Evolutionary conservation across 2,329 filamentous ascomycete genomes (phyloP), one percentile per base, ranked within the genome.

Genomic region (Thermoascus crustaceus): DNA sequence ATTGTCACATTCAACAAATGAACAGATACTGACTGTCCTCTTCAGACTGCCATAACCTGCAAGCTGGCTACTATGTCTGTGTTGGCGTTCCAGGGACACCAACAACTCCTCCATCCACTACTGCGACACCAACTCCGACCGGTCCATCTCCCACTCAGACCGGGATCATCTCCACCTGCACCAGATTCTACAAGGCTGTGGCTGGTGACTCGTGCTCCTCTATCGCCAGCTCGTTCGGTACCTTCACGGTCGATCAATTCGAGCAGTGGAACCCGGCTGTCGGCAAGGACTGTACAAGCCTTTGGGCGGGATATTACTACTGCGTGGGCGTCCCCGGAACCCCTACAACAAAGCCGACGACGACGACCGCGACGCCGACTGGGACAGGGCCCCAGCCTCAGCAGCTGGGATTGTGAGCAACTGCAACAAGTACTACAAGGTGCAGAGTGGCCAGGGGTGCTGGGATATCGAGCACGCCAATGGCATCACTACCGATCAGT

Each of bases 261-360:
- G 30, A 34, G 2, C 30, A 32, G 4, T 54, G 49, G 48, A 53
- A 51, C 43, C 44, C 48, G 2, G 41, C 37, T 1, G 45, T 51
- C 2, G 45, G 44, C 7, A 17, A 22, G 3, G 36, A 40, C 19
- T 55, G 52, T 36, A 20, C 34, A 1, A 37, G 30, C 10, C 26
- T 55, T 11, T 42, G 45, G 39, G 17, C 27, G n/a, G 48, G 40
- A 4, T 48, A 50, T 21, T 48, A 43, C 30, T 46, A 48, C 20
- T 54, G 52, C 26, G 43, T 51, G 3, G 48, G 85, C 11, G 16
- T 34, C n/a, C n/a, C n/a, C n/a, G n/a, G n/a, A n/a, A n/a, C n/a
- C n/a, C n/a, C n/a, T n/a, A n/a, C n/a, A n/a, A n/a, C n/a, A n/a
- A n/a, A n/a, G n/a, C n/a, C n/a, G n/a, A n/a, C n/a, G n/a, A n/a